Base-by-base conservation (phyloP, 1,284 basidiomycete genomes). In the Lignosus rhinocerotis region DNA sequence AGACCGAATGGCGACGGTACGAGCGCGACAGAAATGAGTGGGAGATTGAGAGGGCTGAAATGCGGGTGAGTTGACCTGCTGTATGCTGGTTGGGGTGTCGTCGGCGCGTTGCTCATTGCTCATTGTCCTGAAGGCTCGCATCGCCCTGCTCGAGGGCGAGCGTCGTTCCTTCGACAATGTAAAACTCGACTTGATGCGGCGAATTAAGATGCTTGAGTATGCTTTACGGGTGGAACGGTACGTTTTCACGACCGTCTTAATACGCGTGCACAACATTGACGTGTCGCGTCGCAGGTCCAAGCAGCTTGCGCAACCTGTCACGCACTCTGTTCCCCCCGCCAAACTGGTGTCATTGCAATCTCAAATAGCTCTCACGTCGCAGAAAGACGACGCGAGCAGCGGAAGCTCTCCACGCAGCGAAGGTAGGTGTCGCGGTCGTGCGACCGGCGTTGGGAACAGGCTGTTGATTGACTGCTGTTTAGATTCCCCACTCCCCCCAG, bases 191-290 rank as follows among this genome's bases (percentile, higher is more conserved):
- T 82, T 98, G 46, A 89, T 96, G 83, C 85, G 96, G 56, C 87
- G 96, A 56, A 97, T 98, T 68, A 98, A 97, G 84, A 98, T 99
- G 96, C 87, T 99, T 53, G 97, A 99, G 76, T 98, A 94, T 74
- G 94, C 94, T 41, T 79, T 96, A 55, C 86, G 94, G 50, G 90
- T 96, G 79, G 96, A 98, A 78, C 88, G 95, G 93, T 94, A 67
- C 70, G 86, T 74, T 33, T 58, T 44, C 51, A 53, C 32, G 51
- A 30, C 42, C 53, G 70, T 68, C 64, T 64, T 58, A 60, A 61
- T 58, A 58, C 51, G 21, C 60, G 55, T 50, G 38, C 50, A 50
- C 55, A 42, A 56, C 53, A 61, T 67, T 72, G 70, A 75, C 72
- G 70, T 72, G 70, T 74, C 69, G 55, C 51, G 50, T 48, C 59